Conservation (phyloP, 768 basidiomycete genomes). For the Pleurotus tuber-regium region DNA sequence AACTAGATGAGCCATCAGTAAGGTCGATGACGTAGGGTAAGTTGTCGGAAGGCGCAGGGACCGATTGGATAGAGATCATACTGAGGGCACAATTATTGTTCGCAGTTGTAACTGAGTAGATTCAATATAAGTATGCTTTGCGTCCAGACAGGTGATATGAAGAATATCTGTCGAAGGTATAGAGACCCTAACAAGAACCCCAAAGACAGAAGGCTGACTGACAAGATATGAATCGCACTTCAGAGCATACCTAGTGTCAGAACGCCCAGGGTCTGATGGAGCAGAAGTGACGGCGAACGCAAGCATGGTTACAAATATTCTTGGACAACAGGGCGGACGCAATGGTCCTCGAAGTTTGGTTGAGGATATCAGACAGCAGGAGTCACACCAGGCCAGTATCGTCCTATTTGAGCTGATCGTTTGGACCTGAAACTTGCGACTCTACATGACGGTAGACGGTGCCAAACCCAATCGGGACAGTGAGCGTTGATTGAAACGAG, state of each 20-base stretch:
- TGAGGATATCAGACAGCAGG: slow-evolving; percentile 31
- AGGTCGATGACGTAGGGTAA: slow-evolving; percentile 8
- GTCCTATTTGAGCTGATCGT: too few relatives aligned
- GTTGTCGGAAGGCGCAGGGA: background rate
- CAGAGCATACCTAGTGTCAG: slow-evolving; percentile 1
- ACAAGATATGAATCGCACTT: background rate
- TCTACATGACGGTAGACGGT: too few relatives aligned
- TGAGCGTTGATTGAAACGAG: too few relatives aligned
- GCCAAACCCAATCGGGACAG: too few relatives aligned
- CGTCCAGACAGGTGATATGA: background rate
- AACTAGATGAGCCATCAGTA: background rate
- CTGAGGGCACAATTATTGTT: background rate
- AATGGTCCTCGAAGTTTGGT: slow-evolving; percentile 47
- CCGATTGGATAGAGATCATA: slow-evolving; percentile 1
- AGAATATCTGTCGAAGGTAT: background rate
- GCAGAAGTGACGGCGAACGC: background rate
- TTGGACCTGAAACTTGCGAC: too few relatives aligned
- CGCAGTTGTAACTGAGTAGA: background rate
- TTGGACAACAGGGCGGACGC: slow-evolving; percentile 35
- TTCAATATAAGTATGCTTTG: background rate
- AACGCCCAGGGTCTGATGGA: background rate
- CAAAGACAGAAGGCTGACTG: background rate
- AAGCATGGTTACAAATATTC: background rate
- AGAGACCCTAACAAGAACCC: background rate
- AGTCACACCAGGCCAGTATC: background rate